Evolutionary conservation across 345 rosid species (phyloP), one percentile per base, ranked within the genome.

Genomic region (Iberis pinnata): DNA sequence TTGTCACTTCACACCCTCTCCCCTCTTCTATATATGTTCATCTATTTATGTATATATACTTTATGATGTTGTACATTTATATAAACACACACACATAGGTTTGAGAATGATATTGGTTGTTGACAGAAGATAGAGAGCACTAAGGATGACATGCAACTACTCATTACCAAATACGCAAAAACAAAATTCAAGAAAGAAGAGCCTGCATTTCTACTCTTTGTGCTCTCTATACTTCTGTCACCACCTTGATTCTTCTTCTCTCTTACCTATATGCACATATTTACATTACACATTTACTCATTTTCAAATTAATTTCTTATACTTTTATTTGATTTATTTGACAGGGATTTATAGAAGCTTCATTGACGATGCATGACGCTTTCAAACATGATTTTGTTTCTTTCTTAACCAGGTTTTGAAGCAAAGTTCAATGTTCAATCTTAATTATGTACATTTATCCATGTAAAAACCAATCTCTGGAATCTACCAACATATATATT

Each of bases 81-180:
- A 18, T 22, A 49, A 25, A 39, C 5, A 63, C 3, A 14, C 12
- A n/a, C n/a, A n/a, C n/a, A 20, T 16, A 47, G 58, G 58, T 46
- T 61, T 25, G 68, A 49, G 63, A 49, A 45, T 60, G 56, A 24
- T 46, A 52, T 22, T 49, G 68, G 68, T 43, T 68, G 73, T 68
- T 84, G 96, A 88, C 96, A 88, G 94, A 88, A 88, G 96, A 88
- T 84, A 88, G 96, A 88, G 95, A 82, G 97, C 90, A 80, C 97
- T 68, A 81, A 84, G 73, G 95, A 82, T 81, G 80, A 70, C 61
- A 47, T 84, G 87, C 88, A 57, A 58, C 22, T 52, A 13, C 24
- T 49, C 58, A 80, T 79, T n/a, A n/a, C n/a, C n/a, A n/a, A n/a
- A n/a, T n/a, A n/a, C n/a, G n/a, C n/a, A n/a, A n/a, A n/a, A n/a